phyloP scores from a whole-genome alignment of 768 basidiomycete genomes.

The Agrocybe praecox region DNA sequence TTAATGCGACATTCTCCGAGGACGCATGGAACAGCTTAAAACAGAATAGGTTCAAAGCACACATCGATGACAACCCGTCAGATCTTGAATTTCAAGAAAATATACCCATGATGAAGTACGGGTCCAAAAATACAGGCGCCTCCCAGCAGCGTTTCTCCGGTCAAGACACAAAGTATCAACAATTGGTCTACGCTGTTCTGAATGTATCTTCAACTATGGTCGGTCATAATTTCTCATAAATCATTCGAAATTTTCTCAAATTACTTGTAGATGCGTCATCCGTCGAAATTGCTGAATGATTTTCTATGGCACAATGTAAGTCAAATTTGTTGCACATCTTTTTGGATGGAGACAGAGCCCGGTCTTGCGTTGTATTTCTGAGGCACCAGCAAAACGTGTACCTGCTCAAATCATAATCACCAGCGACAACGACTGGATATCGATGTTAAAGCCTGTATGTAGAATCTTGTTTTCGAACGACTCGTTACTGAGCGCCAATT shows the following conservation, averaged over 20 bases:
- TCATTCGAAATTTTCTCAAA: not conserved
- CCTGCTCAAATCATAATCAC: not conserved
- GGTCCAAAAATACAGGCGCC: too few relatives aligned
- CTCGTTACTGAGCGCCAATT: too few relatives aligned
- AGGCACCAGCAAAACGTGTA: not conserved
- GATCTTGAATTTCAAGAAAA: not conserved
- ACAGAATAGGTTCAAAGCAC: too few relatives aligned
- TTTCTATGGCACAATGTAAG: not conserved
- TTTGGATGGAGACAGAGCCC: too few relatives aligned
- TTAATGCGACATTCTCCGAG: not conserved
- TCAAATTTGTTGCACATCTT: not conserved
- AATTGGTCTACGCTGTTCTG: too few relatives aligned
- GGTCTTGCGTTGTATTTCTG: too few relatives aligned
- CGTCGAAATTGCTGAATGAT: not conserved
- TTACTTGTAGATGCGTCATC: not conserved
- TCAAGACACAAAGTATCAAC: too few relatives aligned
- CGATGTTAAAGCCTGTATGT: not conserved
- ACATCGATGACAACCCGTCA: not conserved
- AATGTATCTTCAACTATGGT: not conserved
- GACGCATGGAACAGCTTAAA: not conserved
- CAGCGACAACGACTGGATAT: not conserved
- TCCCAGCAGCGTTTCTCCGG: too few relatives aligned
- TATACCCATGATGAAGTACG: not conserved
- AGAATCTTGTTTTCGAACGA: too few relatives aligned
- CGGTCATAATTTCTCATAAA: not conserved